A percentile compares a stretch with the other conserved stretches of the same genome.
Evolutionary conservation across 768 basidiomycete genomes (phyloP).

Genomic region (Agaricus blazei): DNA sequence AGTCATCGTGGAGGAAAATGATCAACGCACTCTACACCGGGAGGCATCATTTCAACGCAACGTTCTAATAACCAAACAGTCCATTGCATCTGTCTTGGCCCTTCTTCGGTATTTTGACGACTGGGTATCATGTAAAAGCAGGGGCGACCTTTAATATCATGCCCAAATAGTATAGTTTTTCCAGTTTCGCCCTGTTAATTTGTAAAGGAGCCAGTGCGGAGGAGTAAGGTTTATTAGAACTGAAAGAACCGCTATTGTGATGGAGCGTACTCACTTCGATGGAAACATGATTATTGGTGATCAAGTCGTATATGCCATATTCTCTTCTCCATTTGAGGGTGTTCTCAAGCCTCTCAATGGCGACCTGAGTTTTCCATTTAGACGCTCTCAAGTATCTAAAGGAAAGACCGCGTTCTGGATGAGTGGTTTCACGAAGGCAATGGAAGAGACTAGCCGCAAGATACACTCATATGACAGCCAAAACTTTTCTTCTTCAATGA

Average conservation of each 20-base stretch:
- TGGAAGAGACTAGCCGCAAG: slow-evolving; percentile 38
- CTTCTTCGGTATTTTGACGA: slow-evolving; percentile 75
- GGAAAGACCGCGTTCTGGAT: neutral
- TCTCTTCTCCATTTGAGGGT: slow-evolving; percentile 27
- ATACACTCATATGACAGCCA: slow-evolving; percentile 81
- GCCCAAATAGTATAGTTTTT: slow-evolving; percentile 76
- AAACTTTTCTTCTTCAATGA: slow-evolving; percentile 67
- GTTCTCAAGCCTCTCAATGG: slow-evolving; percentile 7
- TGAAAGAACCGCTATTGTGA: neutral
- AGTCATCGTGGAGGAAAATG: no score
- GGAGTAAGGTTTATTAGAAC: no score
- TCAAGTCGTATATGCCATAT: slow-evolving; percentile 60
- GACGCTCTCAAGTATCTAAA: slow-evolving; percentile 3
- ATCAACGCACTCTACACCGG: slow-evolving; percentile 68
- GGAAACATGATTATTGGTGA: slow-evolving; percentile 62
- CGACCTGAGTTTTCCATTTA: slow-evolving; percentile 5
- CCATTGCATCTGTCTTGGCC: slow-evolving; percentile 64
- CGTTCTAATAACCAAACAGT: slow-evolving; percentile 78
- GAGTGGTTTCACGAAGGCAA: no score
- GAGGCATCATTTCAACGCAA: slow-evolving; percentile 68
- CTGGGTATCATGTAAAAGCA: slow-evolving; percentile 62
- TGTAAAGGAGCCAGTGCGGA: no score
- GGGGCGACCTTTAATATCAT: slow-evolving; percentile 60
- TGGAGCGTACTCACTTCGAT: slow-evolving; percentile 52
- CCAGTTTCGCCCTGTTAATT: slow-evolving; percentile 64